Conservation (phyloP, 106 monocot species). For the Allium cepa region DNA sequence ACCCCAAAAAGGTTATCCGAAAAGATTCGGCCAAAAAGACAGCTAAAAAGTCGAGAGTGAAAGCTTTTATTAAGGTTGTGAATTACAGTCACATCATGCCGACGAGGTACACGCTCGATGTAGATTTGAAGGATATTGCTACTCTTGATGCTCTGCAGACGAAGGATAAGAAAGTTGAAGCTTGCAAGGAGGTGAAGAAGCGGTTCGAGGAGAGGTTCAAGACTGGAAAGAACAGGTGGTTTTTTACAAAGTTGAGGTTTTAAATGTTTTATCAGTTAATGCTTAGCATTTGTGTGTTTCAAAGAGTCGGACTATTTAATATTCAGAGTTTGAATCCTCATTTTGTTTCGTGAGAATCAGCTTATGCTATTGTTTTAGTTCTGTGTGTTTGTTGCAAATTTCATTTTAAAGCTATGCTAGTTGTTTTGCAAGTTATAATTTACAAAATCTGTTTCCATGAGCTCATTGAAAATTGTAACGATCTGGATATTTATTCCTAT, state of each 20-base stretch:
- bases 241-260: conserved; percentile 56
- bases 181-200: conserved; percentile 41
- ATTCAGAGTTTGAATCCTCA: too few species aligned
- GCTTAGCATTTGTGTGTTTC: neutral
- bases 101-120: conserved; percentile 50
- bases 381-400: too few species aligned
- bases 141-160: conserved; percentile 33
- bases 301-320: too few species aligned
- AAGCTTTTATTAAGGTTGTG: conserved; percentile 58
- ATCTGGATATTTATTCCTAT: too few species aligned
- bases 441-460: too few species aligned
- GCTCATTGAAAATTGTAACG: too few species aligned
- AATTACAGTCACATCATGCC: conserved; percentile 72
- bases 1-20: conserved; percentile 60
- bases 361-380: too few species aligned
- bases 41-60: conserved; percentile 40
- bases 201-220: conserved; percentile 62
- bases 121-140: conserved; percentile 54
- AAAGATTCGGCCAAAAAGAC: conserved; percentile 57
- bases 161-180: conserved; percentile 43
- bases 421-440: too few species aligned
- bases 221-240: conserved; percentile 63
- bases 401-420: too few species aligned
- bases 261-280: neutral
- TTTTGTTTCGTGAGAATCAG: too few species aligned